Conservation (phyloP, 345 rosid species). For the Carallia brachiata region DNA sequence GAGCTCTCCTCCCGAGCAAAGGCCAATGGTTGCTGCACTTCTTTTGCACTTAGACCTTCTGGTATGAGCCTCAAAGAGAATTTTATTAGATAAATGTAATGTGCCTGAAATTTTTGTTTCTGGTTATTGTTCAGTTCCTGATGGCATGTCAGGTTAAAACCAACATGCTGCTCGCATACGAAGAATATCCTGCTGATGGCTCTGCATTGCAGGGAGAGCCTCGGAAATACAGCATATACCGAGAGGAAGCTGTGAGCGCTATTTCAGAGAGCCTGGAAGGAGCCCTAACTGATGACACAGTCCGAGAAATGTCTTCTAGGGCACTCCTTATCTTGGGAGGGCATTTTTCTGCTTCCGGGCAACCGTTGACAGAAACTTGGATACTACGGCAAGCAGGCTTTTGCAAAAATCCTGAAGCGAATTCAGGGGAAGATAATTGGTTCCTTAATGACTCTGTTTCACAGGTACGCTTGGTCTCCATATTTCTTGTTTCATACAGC, state of each 20-base stretch:
- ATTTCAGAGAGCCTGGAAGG: constrained; percentile 38
- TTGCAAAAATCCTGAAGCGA: constrained; percentile 12
- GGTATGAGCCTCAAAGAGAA: constrained; percentile 28
- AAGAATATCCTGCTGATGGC: not conserved
- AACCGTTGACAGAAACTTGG: constrained; percentile 40
- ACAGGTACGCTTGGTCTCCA: constrained; percentile 26
- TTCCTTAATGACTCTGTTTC: constrained; percentile 7
- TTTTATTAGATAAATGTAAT: not conserved
- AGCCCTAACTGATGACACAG: constrained; percentile 35
- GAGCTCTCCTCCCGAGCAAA: constrained; percentile 35
- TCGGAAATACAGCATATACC: constrained; percentile 46
- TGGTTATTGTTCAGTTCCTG: too few relatives aligned
- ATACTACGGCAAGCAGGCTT: constrained; percentile 45
- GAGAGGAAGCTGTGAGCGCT: constrained; percentile 56
- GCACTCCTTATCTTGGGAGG: constrained; percentile 50
- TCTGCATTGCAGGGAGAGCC: constrained; percentile 38
- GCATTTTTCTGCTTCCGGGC: constrained; percentile 37
- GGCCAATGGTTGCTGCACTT: constrained; percentile 47
- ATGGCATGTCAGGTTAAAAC: too few relatives aligned
- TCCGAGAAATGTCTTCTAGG: constrained; percentile 44
- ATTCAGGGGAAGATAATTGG: constrained; percentile 19
- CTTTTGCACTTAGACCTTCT: constrained; percentile 47
- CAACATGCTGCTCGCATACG: too few relatives aligned
- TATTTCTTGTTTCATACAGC: not conserved
- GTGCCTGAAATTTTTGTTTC: too few relatives aligned